A percentile compares a stretch with the other conserved stretches of the same genome.
Conservation (phyloP, 768 basidiomycete species). For the Phaffia tasmanica region DNA sequence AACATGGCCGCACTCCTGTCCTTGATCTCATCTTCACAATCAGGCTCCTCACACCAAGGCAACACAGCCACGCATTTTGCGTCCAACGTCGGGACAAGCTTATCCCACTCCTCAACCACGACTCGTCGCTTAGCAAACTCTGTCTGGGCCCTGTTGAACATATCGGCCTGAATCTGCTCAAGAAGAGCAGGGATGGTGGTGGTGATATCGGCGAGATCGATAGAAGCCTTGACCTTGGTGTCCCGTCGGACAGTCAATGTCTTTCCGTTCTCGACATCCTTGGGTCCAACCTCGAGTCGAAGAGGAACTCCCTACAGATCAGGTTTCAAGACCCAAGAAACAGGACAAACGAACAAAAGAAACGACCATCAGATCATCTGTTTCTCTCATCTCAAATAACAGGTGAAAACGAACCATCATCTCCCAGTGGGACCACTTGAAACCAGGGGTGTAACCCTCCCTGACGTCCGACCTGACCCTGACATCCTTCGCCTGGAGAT, state of each 20-base stretch:
- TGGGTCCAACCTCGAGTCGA: slow-evolving; percentile 91
- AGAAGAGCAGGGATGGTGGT: slow-evolving; percentile 54
- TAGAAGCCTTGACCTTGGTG: slow-evolving; percentile 51
- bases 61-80: slow-evolving; percentile 74
- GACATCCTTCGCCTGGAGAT: slow-evolving; percentile 59
- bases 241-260: slow-evolving; percentile 74
- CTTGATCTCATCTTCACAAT: slow-evolving; percentile 97
- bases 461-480: slow-evolving; percentile 81
- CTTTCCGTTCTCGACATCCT: slow-evolving; percentile 63
- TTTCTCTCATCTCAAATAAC: background rate
- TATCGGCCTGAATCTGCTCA: slow-evolving; percentile 74
- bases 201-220: slow-evolving; percentile 46
- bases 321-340: background rate
- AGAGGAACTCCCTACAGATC: slow-evolving; percentile 73
- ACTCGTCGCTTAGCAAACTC: slow-evolving; percentile 60
- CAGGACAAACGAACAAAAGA: background rate
- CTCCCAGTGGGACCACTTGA: slow-evolving; percentile 99
- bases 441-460: slow-evolving; percentile 95
- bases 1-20: slow-evolving; percentile 70
- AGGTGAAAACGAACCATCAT: slow-evolving; percentile 57
- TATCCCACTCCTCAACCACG: slow-evolving; percentile 74
- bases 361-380: background rate
- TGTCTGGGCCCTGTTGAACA: slow-evolving; percentile 68
- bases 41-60: slow-evolving; percentile 90
- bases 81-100: slow-evolving; percentile 83